A percentile compares a stretch with the other conserved stretches of the same genome.
Evolutionary conservation across 1,139 yeast species (phyloP).

Genomic region (Barnettozyma hawaiiensis): DNA sequence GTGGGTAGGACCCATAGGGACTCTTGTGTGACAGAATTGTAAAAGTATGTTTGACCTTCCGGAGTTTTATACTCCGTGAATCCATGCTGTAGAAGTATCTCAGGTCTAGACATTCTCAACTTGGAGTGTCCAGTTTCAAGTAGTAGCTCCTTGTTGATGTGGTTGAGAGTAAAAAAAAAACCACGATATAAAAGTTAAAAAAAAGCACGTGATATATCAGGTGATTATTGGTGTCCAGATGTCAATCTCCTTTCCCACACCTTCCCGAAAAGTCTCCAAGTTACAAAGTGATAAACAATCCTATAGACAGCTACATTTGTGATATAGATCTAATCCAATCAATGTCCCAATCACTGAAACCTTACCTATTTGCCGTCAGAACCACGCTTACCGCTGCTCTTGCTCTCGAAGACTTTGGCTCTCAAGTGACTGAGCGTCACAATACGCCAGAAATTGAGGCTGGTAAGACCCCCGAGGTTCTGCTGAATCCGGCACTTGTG

Average conservation of each 20-base stretch:
- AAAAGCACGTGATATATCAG: constrained; percentile 1
- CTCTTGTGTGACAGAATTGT: constrained; percentile 56
- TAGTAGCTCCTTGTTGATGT: background rate
- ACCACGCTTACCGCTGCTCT: constrained; percentile 93
- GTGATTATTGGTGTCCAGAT: background rate
- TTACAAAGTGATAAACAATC: no score
- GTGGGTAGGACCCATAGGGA: constrained; percentile 80
- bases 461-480: constrained; percentile 66
- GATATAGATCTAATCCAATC: background rate
- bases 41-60: constrained; percentile 69
- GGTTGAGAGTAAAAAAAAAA: background rate
- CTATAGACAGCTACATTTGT: background rate
- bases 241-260: background rate
- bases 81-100: constrained; percentile 23
- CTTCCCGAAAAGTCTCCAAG: constrained; percentile 7
- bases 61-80: constrained; percentile 67
- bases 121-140: background rate
- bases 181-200: no score
- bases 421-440: constrained; percentile 94
- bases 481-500: constrained; percentile 83
- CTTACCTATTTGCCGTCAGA: constrained; percentile 91
- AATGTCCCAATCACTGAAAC: constrained; percentile 88
- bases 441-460: constrained; percentile 96
- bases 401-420: constrained; percentile 88
- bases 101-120: background rate